These are phyloP conservation scores for Ilyonectria destructans DNA, from an alignment of 2,329 filamentous ascomycete species.

Conservation along the genomic window DNA sequence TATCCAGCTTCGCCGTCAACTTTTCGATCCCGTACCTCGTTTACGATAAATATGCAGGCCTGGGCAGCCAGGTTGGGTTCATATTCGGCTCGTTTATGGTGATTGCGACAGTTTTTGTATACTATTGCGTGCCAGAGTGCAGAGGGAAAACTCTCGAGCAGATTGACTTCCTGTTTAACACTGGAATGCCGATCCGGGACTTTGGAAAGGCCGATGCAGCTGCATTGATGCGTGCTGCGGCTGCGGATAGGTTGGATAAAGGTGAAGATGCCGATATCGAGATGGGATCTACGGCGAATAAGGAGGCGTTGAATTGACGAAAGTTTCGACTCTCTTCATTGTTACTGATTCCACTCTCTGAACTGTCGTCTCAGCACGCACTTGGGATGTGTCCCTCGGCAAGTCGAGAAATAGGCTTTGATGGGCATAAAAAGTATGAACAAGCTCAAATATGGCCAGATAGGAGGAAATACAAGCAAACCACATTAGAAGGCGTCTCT, in stretches of 20 bases:
- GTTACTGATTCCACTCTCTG: no score
- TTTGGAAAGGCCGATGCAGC: conserved; percentile 37
- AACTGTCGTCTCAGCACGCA: no score
- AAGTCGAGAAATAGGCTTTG: no score
- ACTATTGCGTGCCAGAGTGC: conserved; percentile 42
- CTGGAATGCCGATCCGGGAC: conserved; percentile 30
- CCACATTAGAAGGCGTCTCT: no score
- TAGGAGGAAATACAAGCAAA: no score
- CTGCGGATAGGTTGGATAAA: background rate
- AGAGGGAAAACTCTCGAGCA: conserved; percentile 42
- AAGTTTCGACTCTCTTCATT: no score
- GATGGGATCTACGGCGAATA: background rate
- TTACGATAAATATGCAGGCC: conserved; percentile 37
- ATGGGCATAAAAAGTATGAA: no score
- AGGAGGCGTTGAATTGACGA: no score
- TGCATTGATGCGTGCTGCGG: conserved; percentile 31
- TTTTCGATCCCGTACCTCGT: conserved; percentile 44
- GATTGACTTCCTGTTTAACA: conserved; percentile 43
- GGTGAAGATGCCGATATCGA: background rate
- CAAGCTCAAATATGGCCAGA: no score
- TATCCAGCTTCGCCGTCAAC: conserved; percentile 38
- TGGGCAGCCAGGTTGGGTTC: conserved; percentile 42
- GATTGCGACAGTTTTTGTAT: conserved; percentile 14
- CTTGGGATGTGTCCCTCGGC: no score
- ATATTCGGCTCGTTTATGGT: conserved; percentile 40